A percentile compares a stretch with the other conserved stretches of the same genome.
phyloP scores from a whole-genome alignment of 2,329 filamentous ascomycete genomes.

The Pseudogymnoascus sp. region DNA sequence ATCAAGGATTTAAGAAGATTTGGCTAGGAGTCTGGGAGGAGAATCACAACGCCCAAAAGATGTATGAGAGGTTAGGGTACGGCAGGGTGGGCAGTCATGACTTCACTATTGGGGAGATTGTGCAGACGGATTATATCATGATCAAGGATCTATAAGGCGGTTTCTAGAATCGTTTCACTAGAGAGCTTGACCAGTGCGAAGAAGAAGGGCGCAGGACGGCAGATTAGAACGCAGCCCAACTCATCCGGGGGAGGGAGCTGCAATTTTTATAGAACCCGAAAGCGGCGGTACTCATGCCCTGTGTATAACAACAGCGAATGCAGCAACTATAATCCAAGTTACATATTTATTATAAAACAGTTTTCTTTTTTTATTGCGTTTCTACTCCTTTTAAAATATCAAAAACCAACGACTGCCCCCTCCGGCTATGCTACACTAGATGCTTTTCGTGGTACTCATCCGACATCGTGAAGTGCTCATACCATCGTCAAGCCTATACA shows the following conservation, averaged over 20 bases:
- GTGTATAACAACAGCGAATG: neutral
- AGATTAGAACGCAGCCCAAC: neutral
- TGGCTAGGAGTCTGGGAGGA: constrained; percentile 45
- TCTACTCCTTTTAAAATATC: neutral
- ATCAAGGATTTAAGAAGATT: constrained; percentile 33
- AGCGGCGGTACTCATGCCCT: neutral
- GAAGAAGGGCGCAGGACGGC: neutral
- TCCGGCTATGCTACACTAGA: constrained; percentile 4
- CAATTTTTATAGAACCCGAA: neutral
- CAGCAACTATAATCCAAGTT: neutral
- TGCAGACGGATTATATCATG: constrained; percentile 39
- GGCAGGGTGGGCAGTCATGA: constrained; percentile 34
- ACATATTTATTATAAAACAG: neutral
- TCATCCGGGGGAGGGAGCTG: neutral
- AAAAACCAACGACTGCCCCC: neutral
- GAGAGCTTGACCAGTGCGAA: neutral
- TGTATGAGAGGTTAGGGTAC: constrained; percentile 38
- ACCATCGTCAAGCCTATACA: constrained; percentile 5
- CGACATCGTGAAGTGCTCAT: constrained; percentile 1
- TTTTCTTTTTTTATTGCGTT: neutral
- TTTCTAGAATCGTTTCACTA: neutral
- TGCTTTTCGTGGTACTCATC: constrained; percentile 1
- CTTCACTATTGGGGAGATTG: constrained; percentile 35
- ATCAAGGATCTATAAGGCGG: constrained; percentile 27
- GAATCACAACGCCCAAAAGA: constrained; percentile 32